Conservation (phyloP, 1,139 yeast species). For the Hyphopichia khmerensis region DNA sequence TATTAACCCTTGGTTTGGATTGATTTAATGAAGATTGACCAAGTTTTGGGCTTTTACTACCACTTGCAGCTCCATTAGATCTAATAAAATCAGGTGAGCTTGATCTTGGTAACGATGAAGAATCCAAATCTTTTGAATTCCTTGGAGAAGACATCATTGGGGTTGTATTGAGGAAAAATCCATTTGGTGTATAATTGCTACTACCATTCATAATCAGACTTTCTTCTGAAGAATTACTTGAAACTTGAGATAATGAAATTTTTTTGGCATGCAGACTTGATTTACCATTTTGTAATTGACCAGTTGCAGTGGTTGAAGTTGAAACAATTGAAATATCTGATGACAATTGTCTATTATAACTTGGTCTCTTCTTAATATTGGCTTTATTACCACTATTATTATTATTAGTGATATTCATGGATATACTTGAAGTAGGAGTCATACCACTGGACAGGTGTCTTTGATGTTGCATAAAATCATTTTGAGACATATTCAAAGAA, state of each 20-base stretch:
- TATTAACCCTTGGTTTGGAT: neutral
- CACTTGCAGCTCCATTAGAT: neutral
- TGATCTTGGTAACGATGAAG: constrained; percentile 11
- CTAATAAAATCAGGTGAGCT: constrained; percentile 17
- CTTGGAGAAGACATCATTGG: constrained; percentile 3
- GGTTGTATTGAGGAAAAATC: neutral
- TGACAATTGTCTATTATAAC: constrained; percentile 31
- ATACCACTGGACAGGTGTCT: constrained; percentile 6
- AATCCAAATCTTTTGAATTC: constrained; percentile 7
- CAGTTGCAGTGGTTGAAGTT: constrained; percentile 29
- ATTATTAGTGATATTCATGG: constrained; percentile 1
- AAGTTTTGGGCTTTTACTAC: neutral
- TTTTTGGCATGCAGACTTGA: constrained; percentile 20
- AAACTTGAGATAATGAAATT: constrained; percentile 32
- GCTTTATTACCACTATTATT: constrained; percentile 1
- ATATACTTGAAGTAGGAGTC: constrained; percentile 6
- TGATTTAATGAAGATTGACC: neutral
- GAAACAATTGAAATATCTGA: constrained; percentile 41
- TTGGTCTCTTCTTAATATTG: constrained; percentile 25
- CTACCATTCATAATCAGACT: constrained; percentile 11
- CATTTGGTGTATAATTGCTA: neutral
- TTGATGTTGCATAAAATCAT: constrained; percentile 3
- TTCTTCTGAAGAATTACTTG: constrained; percentile 43
- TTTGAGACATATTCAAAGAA: constrained; percentile 27
- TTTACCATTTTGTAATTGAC: constrained; percentile 2